Conservation (phyloP, 1,139 yeast genomes). For the Candida albicans region DNA sequence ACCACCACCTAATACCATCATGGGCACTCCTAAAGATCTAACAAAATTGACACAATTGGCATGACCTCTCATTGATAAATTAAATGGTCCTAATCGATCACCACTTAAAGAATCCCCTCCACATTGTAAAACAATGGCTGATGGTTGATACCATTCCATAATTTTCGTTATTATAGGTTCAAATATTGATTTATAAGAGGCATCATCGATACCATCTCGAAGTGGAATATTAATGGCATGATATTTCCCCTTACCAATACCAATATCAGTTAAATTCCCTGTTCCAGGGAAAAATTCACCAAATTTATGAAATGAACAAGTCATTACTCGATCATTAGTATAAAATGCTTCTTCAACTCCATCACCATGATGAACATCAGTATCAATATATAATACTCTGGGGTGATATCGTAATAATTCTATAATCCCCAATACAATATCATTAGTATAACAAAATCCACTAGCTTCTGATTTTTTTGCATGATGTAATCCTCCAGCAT, state of each 20-base stretch:
- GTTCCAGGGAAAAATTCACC: slow-evolving; percentile 98
- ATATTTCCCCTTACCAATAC: slow-evolving; percentile 84
- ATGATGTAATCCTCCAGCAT: slow-evolving; percentile 97
- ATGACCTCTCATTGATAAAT: slow-evolving; percentile 87
- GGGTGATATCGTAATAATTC: slow-evolving; percentile 85
- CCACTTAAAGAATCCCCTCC: slow-evolving; percentile 97
- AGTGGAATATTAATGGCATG: slow-evolving; percentile 88
- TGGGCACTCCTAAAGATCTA: slow-evolving; percentile 81
- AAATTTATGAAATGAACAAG: slow-evolving; percentile 93
- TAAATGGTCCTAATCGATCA: slow-evolving; percentile 91
- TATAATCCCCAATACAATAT: slow-evolving; percentile 84
- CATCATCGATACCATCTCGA: slow-evolving; percentile 95
- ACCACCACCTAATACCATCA: slow-evolving; percentile 96
- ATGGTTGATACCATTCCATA: slow-evolving; percentile 90
- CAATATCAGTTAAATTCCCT: slow-evolving; percentile 82
- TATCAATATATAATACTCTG: slow-evolving; percentile 88
- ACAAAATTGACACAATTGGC: slow-evolving; percentile 92
- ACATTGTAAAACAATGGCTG: slow-evolving; percentile 92
- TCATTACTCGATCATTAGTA: slow-evolving; percentile 93
- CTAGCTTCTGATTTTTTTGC: slow-evolving; percentile 94
- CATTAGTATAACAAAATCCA: slow-evolving; percentile 95
- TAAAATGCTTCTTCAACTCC: slow-evolving; percentile 98
- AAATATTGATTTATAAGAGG: slow-evolving; percentile 80
- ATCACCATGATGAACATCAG: slow-evolving; percentile 96
- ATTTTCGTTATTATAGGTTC: slow-evolving; percentile 83